Evolutionary conservation across 2,329 filamentous ascomycete genomes (phyloP).

Genomic region (Cladorrhinum sp.): DNA sequence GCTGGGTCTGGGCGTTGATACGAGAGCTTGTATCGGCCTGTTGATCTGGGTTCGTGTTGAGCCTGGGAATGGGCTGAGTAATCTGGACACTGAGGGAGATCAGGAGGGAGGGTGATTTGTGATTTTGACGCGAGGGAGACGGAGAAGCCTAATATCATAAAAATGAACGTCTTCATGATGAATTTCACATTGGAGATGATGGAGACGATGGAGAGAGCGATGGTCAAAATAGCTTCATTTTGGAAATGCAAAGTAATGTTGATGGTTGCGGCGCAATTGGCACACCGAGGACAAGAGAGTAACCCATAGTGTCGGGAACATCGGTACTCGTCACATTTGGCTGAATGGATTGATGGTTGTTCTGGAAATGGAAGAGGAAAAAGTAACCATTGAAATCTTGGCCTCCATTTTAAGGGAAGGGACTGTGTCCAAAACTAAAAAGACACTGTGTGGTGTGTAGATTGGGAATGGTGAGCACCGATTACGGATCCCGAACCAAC

Average conservation of each 20-base stretch:
- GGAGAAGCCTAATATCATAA: neutral
- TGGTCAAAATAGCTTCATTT: neutral
- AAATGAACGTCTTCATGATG: neutral
- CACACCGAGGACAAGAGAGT: too few species aligned
- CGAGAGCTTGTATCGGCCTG: slow-evolving; percentile 16
- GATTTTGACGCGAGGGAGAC: neutral
- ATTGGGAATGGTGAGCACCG: too few species aligned
- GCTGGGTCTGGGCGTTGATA: slow-evolving; percentile 16
- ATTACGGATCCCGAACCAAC: neutral
- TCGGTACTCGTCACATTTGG: neutral
- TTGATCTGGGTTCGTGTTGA: slow-evolving; percentile 15
- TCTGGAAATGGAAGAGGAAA: neutral
- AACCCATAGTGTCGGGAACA: too few species aligned
- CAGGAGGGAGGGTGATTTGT: slow-evolving; percentile 5
- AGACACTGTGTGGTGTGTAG: too few species aligned
- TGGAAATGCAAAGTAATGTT: too few species aligned
- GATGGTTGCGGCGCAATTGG: too few species aligned
- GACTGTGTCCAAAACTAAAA: neutral
- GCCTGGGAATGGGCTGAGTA: slow-evolving; percentile 17
- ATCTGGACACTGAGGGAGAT: slow-evolving; percentile 14
- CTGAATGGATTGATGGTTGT: neutral
- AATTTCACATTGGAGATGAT: neutral
- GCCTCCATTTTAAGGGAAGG: neutral
- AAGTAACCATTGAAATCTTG: neutral
- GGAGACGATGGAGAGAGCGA: neutral